A percentile compares a stretch with the other conserved stretches of the same genome.
Evolutionary conservation across 306 rosid species (phyloP).

Genomic region (Adenanthera pavonina): DNA sequence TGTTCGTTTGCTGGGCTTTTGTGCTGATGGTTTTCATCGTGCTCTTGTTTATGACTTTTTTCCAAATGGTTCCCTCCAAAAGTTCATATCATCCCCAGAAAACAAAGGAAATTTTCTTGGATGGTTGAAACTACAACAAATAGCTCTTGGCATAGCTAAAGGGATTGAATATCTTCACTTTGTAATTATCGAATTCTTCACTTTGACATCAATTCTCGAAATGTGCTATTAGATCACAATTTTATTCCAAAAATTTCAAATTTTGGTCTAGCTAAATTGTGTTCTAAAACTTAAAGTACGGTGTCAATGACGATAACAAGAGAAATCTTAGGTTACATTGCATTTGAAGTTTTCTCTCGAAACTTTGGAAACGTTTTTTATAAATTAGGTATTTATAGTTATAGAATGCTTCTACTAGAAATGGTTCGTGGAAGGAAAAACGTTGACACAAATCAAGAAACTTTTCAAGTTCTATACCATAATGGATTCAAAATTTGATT

Average conservation of each 20-base stretch:
- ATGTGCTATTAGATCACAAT: background rate
- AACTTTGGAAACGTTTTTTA: constrained; percentile 28
- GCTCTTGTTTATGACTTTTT: background rate
- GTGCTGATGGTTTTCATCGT: no score
- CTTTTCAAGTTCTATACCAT: constrained; percentile 21
- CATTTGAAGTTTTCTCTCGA: constrained; percentile 25
- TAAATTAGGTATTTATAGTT: constrained; percentile 39
- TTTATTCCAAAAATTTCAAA: background rate
- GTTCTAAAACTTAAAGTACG: background rate
- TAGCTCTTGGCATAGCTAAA: constrained; percentile 1
- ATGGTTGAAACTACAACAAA: constrained; percentile 22
- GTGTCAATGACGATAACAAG: constrained; percentile 28
- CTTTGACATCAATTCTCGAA: background rate
- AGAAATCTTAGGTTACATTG: constrained; percentile 34
- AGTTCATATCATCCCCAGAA: background rate
- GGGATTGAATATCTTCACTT: background rate
- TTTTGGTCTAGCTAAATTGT: constrained; percentile 31
- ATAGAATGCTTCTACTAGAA: constrained; percentile 39
- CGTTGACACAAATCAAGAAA: background rate
- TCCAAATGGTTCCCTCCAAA: constrained; percentile 33
- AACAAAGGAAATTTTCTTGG: background rate
- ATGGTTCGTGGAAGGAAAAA: constrained; percentile 33
- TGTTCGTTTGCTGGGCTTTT: no score
- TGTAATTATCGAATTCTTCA: no score
- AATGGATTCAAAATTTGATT: constrained; percentile 33